Evolutionary conservation across 1,139 yeast genomes (phyloP), one percentile per base, ranked within the genome.

Genomic region (Lodderomyces parapsilosis): DNA sequence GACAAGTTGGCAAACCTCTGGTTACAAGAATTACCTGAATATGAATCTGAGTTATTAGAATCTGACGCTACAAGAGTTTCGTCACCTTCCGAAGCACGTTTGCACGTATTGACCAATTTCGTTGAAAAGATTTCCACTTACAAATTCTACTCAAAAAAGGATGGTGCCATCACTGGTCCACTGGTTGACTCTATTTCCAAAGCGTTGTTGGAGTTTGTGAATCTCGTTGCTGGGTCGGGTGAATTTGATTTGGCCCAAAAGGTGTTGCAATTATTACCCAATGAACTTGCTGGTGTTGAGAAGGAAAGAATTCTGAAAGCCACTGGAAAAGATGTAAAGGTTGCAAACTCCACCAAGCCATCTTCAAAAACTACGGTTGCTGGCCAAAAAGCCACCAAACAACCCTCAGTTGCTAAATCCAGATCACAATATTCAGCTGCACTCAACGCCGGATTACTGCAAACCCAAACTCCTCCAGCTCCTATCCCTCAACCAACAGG

Each of bases 31-130:
- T 68, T 89, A 50, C 74, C 80, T 18, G 70, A 63, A 0, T 65
- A 76, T 46, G 96, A 91, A 63, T 55, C 65, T 9, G 68, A 70
- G 44, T 68, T 80, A 45, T 66, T 82, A 30, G 63, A 70, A 44
- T 61, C 72, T 5, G 63, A 70, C 20, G 55, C 58, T 14, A 51
- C 56, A 1, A 67, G 65, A 19, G 66, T 77, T 27, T 60, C 74
- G 2, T 75, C 89, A n/a, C 83, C 88, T 3, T 85, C 86, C 44
- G 95, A 86, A 51, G 96, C 96, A 17, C 90, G 91, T 59, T 82
- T 86, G 53, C 86, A 81, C 54, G 86, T 96, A 6, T 74, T 93
- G 58, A 84, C 86, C 46, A 83, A 80, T 55, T 86, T 90, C 60
- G 86, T 89, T 45, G 95, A 87, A 60, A 91, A 91, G 64, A 77